Conservation (phyloP, 2,329 filamentous ascomycete species). For the Thielaviopsis punctulata region DNA sequence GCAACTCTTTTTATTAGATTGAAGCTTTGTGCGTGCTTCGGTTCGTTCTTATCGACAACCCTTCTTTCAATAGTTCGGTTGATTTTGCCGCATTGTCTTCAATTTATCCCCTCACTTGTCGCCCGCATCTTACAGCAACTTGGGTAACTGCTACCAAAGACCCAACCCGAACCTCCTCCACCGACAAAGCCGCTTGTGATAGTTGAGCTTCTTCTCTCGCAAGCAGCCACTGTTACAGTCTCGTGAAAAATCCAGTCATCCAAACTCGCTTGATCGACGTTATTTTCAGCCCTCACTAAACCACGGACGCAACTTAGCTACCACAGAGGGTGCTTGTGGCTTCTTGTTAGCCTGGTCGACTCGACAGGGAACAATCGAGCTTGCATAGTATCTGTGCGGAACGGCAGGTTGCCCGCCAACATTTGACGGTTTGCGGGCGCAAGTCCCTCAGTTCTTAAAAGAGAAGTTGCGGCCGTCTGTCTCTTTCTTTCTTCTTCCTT, state of each 20-base stretch:
- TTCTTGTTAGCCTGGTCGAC: not conserved
- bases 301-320: not conserved
- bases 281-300: not conserved
- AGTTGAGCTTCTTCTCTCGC: not conserved
- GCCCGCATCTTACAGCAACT: not conserved
- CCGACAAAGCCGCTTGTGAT: not conserved
- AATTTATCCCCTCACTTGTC: constrained; percentile 4
- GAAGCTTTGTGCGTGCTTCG: not conserved
- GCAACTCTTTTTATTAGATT: not conserved
- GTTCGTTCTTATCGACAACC: too few species aligned
- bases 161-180: not conserved
- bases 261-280: not conserved
- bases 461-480: not conserved
- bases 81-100: too few species aligned
- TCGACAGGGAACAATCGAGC: not conserved
- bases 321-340: too few species aligned
- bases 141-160: not conserved
- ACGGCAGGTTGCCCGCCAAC: not conserved
- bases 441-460: not conserved
- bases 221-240: not conserved
- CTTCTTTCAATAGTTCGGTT: too few species aligned
- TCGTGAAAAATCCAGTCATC: not conserved
- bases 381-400: not conserved
- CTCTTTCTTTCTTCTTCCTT: not conserved
- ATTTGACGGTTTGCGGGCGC: not conserved